Percentiles rank a stretch among this genome's conserved stretches.
phyloP scores from a whole-genome alignment of 805 yeast genomes.

The Starmerella bombicola region DNA sequence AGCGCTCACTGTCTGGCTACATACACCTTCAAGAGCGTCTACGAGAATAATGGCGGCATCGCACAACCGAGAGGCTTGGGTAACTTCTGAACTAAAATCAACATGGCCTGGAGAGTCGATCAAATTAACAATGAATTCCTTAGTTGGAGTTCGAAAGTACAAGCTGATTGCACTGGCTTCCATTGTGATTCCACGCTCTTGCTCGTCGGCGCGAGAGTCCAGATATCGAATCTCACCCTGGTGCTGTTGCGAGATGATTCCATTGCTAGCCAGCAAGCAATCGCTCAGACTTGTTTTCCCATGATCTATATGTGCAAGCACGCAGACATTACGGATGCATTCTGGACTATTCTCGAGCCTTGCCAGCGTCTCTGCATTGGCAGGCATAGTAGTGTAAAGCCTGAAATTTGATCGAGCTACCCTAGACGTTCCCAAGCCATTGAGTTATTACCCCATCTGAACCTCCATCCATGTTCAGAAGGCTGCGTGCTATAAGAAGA shows the following conservation, averaged over 20 bases:
- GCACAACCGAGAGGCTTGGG: constrained; percentile 88
- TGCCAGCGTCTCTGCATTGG: constrained; percentile 51
- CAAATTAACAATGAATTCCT: constrained; percentile 75
- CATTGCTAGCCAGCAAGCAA: constrained; percentile 84
- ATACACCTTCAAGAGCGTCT: constrained; percentile 96
- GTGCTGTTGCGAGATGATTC: constrained; percentile 84
- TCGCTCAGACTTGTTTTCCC: constrained; percentile 95
- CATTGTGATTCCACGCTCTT: constrained; percentile 93
- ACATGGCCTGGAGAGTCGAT: constrained; percentile 99
- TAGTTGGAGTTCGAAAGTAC: constrained; percentile 53
- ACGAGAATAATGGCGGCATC: constrained; percentile 94
- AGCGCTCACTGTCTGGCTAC: constrained; percentile 93
- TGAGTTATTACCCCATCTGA: too few relatives aligned
- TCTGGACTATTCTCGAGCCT: constrained; percentile 57
- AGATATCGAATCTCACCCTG: constrained; percentile 90
- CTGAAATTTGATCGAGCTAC: not conserved
- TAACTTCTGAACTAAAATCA: constrained; percentile 91
- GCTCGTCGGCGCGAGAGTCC: constrained; percentile 93
- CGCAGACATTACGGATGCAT: constrained; percentile 77
- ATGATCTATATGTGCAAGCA: constrained; percentile 95
- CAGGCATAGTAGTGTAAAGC: constrained; percentile 23
- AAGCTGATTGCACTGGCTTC: constrained; percentile 83
- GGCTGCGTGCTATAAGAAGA: too few relatives aligned
- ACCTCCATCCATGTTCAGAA: too few relatives aligned
- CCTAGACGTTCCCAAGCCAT: too few relatives aligned